Percentiles rank a stretch among this genome's conserved stretches.
phyloP scores from a whole-genome alignment of 202 grass and related monocot species.

The Panicum hallii region DNA sequence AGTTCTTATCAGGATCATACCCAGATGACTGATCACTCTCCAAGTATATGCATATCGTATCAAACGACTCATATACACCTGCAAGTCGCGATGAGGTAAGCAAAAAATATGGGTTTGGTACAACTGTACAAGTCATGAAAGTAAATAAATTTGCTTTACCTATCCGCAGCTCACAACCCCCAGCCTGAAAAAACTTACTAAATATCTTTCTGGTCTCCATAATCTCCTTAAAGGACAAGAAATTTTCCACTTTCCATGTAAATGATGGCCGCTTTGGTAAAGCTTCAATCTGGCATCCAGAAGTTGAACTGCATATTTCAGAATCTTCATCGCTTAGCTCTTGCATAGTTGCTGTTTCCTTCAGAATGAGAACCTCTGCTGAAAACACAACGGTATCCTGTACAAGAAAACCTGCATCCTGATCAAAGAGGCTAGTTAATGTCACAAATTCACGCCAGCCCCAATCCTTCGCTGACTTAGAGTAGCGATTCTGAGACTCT shows the following conservation, averaged over 20 bases:
- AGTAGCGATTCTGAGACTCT: slow-evolving; percentile 99
- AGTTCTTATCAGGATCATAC: slow-evolving; percentile 90
- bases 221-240: slow-evolving; percentile 95
- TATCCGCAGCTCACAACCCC: slow-evolving; percentile 96
- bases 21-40: slow-evolving; percentile 94
- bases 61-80: slow-evolving; percentile 98
- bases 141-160: slow-evolving; percentile 58
- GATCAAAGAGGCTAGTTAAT: slow-evolving; percentile 91
- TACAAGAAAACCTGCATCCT: slow-evolving; percentile 91
- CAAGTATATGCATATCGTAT: slow-evolving; percentile 97
- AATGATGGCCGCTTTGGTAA: slow-evolving; percentile 66
- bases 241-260: slow-evolving; percentile 98
- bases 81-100: slow-evolving; percentile 49
- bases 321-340: slow-evolving; percentile 57
- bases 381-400: slow-evolving; percentile 88
- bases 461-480: slow-evolving; percentile 97
- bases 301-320: slow-evolving; percentile 57
- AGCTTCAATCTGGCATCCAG: slow-evolving; percentile 64
- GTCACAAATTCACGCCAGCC: slow-evolving; percentile 98
- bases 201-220: slow-evolving; percentile 98
- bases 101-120: slow-evolving; percentile 20
- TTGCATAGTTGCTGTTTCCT: slow-evolving; percentile 83
- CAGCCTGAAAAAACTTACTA: slow-evolving; percentile 96
- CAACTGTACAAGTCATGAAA: slow-evolving; percentile 32
- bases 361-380: slow-evolving; percentile 93